These are phyloP conservation scores for carrot (Daucus carota) DNA, from an alignment of 129 eudicot genomes.

Conservation along the genomic window DNA sequence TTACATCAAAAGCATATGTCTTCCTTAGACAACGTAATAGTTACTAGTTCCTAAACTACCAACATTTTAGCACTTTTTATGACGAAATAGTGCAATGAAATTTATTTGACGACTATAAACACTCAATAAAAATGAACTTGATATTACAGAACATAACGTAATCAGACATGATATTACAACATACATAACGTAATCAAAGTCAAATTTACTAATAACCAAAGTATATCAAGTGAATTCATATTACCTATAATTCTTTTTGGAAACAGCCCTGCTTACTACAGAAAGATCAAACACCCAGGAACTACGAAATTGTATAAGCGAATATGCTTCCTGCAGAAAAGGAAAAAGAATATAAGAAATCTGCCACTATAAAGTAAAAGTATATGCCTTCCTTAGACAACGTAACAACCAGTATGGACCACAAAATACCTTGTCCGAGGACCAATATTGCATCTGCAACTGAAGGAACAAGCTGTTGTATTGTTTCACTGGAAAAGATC, in stretches of 20 bases:
- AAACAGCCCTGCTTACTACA: constrained; percentile 28
- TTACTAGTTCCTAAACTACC: too few relatives aligned
- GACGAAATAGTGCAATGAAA: too few relatives aligned
- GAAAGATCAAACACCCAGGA: constrained; percentile 23
- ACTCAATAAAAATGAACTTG: too few relatives aligned
- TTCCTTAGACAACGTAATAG: too few relatives aligned
- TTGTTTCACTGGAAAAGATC: constrained; percentile 76
- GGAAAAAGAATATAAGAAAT: neutral
- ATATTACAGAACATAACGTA: neutral
- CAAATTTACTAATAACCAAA: neutral
- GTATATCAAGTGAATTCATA: neutral
- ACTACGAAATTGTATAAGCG: constrained; percentile 72
- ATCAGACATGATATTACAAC: neutral
- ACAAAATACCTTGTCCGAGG: constrained; percentile 80
- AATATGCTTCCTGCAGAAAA: constrained; percentile 59
- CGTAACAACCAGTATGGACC: neutral
- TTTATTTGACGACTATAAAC: too few relatives aligned
- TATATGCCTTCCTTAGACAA: neutral
- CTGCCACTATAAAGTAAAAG: neutral
- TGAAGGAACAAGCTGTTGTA: constrained; percentile 56
- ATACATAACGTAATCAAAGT: neutral
- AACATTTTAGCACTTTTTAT: too few relatives aligned
- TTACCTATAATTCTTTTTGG: neutral
- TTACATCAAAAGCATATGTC: too few relatives aligned
- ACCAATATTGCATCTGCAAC: constrained; percentile 52